phyloP scores from a whole-genome alignment of 2,329 filamentous ascomycete genomes.

The Purpureocillium takamizusanense region DNA sequence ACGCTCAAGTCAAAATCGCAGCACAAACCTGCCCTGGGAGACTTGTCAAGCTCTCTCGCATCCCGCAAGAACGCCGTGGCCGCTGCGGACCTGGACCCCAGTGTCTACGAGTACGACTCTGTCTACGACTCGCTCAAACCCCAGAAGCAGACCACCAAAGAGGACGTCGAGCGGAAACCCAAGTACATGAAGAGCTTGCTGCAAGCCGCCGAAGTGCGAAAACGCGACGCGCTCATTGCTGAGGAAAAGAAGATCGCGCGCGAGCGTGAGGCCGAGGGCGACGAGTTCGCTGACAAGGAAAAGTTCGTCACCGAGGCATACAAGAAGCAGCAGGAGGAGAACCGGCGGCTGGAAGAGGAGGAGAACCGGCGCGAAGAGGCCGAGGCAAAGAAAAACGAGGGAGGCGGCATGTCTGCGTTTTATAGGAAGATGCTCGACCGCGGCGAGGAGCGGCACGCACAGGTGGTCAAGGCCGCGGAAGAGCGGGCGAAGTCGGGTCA shows the following conservation, averaged over 20 bases:
- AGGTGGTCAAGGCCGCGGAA: constrained; percentile 59
- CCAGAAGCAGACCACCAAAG: constrained; percentile 47
- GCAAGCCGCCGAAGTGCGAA: constrained; percentile 64
- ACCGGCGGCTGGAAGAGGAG: constrained; percentile 59
- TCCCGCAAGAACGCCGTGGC: constrained; percentile 56
- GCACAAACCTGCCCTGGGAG: constrained; percentile 43
- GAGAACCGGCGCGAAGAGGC: constrained; percentile 58
- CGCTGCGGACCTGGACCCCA: constrained; percentile 59
- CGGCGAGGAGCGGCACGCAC: constrained; percentile 60
- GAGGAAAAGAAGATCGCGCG: constrained; percentile 72
- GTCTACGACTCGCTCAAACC: constrained; percentile 72
- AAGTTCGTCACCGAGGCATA: constrained; percentile 81
- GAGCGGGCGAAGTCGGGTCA: constrained; percentile 35
- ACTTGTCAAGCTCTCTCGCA: constrained; percentile 56
- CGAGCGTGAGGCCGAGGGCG: constrained; percentile 71
- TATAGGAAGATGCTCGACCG: constrained; percentile 66
- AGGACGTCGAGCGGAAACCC: constrained; percentile 51
- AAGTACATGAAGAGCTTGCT: constrained; percentile 73
- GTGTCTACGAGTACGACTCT: constrained; percentile 78
- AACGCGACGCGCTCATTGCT: constrained; percentile 68
- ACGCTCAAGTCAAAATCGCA: constrained; percentile 34
- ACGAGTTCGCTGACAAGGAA: constrained; percentile 74
- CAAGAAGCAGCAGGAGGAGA: constrained; percentile 71
- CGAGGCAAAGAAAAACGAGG: constrained; percentile 53
- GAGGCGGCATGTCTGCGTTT: constrained; percentile 67